These are phyloP conservation scores for Phaseolus lunatus DNA, from an alignment of 306 rosid genomes.

Conservation along the genomic window DNA sequence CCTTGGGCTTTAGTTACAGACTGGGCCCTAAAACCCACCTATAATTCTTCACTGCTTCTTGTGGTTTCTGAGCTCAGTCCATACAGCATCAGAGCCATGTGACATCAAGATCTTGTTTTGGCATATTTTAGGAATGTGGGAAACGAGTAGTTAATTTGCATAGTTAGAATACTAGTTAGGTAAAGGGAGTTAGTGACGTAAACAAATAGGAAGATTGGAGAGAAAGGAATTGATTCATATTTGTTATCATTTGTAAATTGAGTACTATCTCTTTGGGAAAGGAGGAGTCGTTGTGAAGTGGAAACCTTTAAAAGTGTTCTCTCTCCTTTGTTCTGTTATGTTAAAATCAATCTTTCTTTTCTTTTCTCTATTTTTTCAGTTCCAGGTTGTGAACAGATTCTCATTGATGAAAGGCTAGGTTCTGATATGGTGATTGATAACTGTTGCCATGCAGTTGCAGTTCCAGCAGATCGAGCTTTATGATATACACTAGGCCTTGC, in stretches of 20 bases:
- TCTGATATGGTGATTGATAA: not conserved
- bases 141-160: not conserved
- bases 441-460: not conserved
- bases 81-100: not conserved
- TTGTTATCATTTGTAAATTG: constrained; percentile 5
- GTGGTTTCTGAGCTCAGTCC: constrained; percentile 18
- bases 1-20: not conserved
- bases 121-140: not conserved
- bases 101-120: not conserved
- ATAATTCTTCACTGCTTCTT: not conserved
- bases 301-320: not conserved
- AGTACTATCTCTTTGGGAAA: not conserved
- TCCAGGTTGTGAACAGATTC: not conserved
- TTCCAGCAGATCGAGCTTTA: not conserved
- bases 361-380: not conserved
- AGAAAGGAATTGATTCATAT: not conserved
- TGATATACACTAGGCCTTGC: not conserved
- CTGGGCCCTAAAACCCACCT: not conserved
- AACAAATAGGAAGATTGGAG: not conserved
- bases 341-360: not conserved
- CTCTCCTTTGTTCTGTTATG: not conserved
- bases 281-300: too few species aligned
- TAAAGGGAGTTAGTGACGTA: not conserved
- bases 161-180: not conserved
- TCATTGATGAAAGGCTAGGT: not conserved